Conservation (phyloP, 176 grass and related monocot species). For the Oryza glumipatula region DNA sequence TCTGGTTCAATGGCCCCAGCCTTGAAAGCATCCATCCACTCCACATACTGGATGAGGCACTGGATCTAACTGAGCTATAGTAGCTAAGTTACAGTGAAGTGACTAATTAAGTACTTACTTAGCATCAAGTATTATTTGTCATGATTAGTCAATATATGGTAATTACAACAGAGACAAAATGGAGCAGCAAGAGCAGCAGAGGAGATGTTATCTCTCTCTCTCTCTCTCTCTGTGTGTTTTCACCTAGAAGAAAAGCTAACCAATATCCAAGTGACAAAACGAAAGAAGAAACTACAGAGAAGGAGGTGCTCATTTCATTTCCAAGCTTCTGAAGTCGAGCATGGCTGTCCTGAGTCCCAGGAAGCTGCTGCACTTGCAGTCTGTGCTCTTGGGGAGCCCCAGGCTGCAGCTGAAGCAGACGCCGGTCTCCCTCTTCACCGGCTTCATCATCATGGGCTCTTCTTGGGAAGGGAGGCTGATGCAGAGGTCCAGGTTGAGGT, state of each 20-base stretch:
- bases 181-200: constrained; percentile 44
- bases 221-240: constrained; percentile 44
- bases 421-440: constrained; percentile 58
- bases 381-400: constrained; percentile 63
- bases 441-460: constrained; percentile 57
- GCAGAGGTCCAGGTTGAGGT: constrained; percentile 91
- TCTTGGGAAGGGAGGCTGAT: constrained; percentile 77
- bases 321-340: constrained; percentile 81
- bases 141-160: constrained; percentile 48
- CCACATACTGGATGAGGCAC: not conserved
- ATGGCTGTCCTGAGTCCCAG: constrained; percentile 58
- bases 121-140: constrained; percentile 32
- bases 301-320: constrained; percentile 67
- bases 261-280: constrained; percentile 45
- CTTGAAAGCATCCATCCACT: not conserved
- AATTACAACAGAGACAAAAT: constrained; percentile 68
- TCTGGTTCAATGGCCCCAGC: constrained; percentile 29
- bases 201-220: not conserved
- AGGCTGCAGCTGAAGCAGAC: constrained; percentile 84
- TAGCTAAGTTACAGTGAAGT: not conserved
- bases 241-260: constrained; percentile 51
- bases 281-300: not conserved
- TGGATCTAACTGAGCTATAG: not conserved
- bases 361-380: constrained; percentile 83
- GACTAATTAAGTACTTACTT: not conserved